A percentile compares a stretch with the other conserved stretches of the same genome.
These are phyloP conservation scores for Alopecurus myosuroides DNA, from an alignment of 176 grass and related monocot genomes.

Conservation along the genomic window DNA sequence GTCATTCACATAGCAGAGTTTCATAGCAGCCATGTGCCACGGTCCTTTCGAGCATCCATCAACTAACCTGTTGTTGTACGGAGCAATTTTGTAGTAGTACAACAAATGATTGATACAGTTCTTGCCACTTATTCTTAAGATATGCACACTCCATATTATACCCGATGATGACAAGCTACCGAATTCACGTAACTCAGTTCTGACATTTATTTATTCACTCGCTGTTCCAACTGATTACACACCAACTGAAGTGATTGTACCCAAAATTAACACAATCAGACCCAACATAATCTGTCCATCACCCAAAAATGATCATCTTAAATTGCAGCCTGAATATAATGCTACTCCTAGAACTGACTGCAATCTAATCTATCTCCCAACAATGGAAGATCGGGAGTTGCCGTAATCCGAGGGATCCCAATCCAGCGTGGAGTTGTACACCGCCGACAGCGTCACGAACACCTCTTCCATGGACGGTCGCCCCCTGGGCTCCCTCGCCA, in stretches of 20 bases:
- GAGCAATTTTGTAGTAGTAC: background rate
- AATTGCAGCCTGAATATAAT: background rate
- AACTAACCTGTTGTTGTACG: background rate
- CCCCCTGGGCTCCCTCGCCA: slow-evolving; percentile 36
- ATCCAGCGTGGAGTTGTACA: slow-evolving; percentile 68
- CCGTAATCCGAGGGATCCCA: slow-evolving; percentile 62
- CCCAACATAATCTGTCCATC: background rate
- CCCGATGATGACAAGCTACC: background rate
- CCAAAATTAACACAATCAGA: no score
- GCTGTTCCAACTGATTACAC: background rate
- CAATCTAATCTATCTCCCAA: slow-evolving; percentile 34
- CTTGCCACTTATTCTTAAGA: background rate
- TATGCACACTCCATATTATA: background rate
- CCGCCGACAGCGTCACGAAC: slow-evolving; percentile 49
- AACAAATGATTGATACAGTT: background rate
- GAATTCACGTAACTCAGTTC: no score
- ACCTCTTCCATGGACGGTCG: slow-evolving; percentile 54
- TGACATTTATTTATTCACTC: background rate
- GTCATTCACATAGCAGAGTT: no score
- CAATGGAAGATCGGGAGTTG: slow-evolving; percentile 47
- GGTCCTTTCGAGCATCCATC: background rate
- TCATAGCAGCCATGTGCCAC: background rate
- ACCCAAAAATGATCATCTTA: background rate
- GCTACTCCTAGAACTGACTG: background rate
- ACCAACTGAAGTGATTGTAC: background rate